These are phyloP conservation scores for Saururus chinensis DNA, from an alignment of 164 flowering plant genomes.

Conservation along the genomic window DNA sequence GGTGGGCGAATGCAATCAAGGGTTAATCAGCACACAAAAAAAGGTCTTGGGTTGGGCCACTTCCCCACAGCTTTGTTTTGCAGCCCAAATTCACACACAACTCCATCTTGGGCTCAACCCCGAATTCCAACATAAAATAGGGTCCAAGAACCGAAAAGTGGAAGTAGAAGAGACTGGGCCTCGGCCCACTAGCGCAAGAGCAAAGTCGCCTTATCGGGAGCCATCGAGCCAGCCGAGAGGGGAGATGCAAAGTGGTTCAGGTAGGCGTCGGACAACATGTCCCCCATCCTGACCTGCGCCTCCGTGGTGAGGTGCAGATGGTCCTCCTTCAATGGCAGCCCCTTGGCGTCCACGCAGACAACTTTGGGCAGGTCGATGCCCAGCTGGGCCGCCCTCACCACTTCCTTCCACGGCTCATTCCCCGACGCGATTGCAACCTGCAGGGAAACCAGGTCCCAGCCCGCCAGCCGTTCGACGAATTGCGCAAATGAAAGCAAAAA, in stretches of 20 bases:
- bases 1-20: no score
- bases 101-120: no score
- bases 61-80: no score
- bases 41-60: background rate
- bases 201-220: no score
- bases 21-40: background rate
- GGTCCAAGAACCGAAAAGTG: no score
- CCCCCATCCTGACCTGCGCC: constrained; percentile 51
- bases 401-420: constrained; percentile 33
- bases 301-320: constrained; percentile 56
- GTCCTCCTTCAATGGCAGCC: constrained; percentile 44
- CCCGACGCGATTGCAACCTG: constrained; percentile 89
- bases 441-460: background rate
- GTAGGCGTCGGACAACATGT: constrained; percentile 44
- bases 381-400: constrained; percentile 58
- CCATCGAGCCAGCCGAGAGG: background rate
- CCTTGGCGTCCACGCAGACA: constrained; percentile 45
- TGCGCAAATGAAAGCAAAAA: background rate
- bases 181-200: no score
- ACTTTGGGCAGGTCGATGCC: constrained; percentile 53
- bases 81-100: no score
- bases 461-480: background rate
- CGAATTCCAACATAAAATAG: no score
- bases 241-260: constrained; percentile 10
- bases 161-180: no score